phyloP scores from a whole-genome alignment of 805 yeast genomes.

The Candida maltosa region DNA sequence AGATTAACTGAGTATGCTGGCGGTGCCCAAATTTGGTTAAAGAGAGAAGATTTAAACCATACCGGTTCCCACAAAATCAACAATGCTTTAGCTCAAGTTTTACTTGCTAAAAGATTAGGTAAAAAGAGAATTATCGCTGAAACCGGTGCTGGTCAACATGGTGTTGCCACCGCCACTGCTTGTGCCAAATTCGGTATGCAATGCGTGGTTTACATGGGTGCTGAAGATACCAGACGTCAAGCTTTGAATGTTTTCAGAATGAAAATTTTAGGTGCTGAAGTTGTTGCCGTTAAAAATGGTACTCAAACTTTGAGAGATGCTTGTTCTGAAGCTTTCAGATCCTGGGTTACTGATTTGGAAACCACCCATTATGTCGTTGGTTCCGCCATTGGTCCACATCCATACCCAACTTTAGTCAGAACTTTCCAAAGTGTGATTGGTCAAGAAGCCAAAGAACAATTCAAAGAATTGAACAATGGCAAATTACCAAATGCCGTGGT shows the following conservation, averaged over 20 bases:
- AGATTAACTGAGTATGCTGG: conserved; percentile 87
- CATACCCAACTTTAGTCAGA: conserved; percentile 96
- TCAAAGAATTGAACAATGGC: conserved; percentile 72
- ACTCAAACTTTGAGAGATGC: conserved; percentile 97
- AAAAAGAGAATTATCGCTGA: conserved; percentile 78
- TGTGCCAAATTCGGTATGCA: conserved; percentile 89
- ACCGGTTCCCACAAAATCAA: conserved; percentile 88
- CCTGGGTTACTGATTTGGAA: conserved; percentile 86
- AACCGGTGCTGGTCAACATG: conserved; percentile 93
- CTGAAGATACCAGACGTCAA: conserved; percentile 98
- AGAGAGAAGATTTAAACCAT: conserved; percentile 93
- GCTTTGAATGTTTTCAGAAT: conserved; percentile 97
- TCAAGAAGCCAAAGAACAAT: conserved; percentile 88
- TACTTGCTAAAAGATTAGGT: conserved; percentile 76
- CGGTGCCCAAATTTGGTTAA: conserved; percentile 92
- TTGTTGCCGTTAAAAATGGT: conserved; percentile 90
- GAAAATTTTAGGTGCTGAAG: conserved; percentile 94
- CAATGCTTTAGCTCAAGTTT: conserved; percentile 79
- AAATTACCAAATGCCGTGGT: conserved; percentile 89
- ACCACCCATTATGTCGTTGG: conserved; percentile 95
- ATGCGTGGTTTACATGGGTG: conserved; percentile 97
- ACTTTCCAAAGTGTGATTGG: conserved; percentile 98
- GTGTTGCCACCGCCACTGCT: conserved; percentile 91
- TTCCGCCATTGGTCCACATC: conserved; percentile 98
- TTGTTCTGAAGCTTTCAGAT: conserved; percentile 93